Evolutionary conservation across 139 green algal species (phyloP).

Genomic region (Limnomonas spitsbergensis): DNA sequence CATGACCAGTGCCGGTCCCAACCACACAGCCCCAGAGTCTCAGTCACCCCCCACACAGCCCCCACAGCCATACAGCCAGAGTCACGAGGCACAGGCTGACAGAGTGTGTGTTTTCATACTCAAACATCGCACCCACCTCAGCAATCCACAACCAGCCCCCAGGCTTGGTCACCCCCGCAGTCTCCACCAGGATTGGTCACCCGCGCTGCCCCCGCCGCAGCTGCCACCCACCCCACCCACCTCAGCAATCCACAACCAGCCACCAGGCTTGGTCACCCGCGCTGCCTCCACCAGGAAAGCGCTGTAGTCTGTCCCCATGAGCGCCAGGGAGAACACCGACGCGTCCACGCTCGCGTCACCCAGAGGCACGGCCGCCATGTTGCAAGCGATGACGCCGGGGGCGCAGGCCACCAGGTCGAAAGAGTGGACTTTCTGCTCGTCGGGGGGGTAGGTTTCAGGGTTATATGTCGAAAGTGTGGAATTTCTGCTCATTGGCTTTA

Average conservation of each 20-base stretch:
- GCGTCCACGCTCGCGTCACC: conserved; percentile 64
- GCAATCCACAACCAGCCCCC: not conserved
- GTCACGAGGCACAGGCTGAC: too few species aligned
- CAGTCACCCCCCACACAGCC: too few species aligned
- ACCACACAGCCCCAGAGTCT: too few species aligned
- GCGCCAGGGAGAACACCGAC: conserved; percentile 89
- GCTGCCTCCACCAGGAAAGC: conserved; percentile 78
- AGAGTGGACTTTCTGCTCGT: conserved; percentile 71
- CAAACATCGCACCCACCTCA: too few species aligned
- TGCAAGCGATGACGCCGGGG: conserved; percentile 84
- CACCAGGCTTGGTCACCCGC: conserved; percentile 68
- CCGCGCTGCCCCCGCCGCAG: too few species aligned
- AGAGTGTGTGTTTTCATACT: too few species aligned
- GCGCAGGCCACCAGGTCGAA: conserved; percentile 83
- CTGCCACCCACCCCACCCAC: conserved; percentile 46
- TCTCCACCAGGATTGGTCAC: too few species aligned
- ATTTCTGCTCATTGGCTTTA: conserved; percentile 45
- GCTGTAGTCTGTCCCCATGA: conserved; percentile 93
- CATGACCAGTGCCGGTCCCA: too few species aligned
- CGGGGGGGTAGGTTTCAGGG: conserved; percentile 20
- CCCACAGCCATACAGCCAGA: too few species aligned
- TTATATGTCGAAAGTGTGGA: conserved; percentile 85
- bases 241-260: conserved; percentile 90
- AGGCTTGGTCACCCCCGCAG: not conserved
- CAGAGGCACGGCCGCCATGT: conserved; percentile 79